Base-by-base conservation (phyloP, 2,329 filamentous ascomycete genomes). In the Davidsoniella virescens region DNA sequence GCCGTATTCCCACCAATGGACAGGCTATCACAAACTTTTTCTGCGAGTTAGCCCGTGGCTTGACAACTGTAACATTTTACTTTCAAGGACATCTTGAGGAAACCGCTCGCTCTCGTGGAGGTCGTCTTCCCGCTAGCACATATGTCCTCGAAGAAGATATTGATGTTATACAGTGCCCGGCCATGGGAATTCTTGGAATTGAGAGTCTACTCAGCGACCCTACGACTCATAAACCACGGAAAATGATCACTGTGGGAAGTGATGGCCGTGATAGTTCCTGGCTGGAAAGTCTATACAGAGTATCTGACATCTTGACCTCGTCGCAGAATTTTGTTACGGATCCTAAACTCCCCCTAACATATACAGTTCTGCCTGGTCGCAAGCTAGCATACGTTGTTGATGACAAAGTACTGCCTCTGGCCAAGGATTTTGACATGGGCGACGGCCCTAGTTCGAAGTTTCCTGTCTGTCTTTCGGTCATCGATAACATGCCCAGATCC, bases 111-210 rank as follows among this genome's bases (percentile, higher is more conserved):
- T 26, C 20, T 23, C 38, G 38, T 26, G 47, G 40, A 36, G 44
- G 44, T 4, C 45, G 8, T 20, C 46, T 53, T 6, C 52, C 53
- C 12, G 47, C 49, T 6, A 45, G 48, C 9, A 50, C 47, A 4
- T 54, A 52, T n/a, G 52, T 56, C 4, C 20, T 55, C 17, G 47
- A 48, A 17, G 54, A 56, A 42, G 54, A 56, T 33, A 42, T 44
- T 29, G 52, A 55, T 23, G 36, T 54, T 25, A 42, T 54, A 36
- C 41, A 18, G 17, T 44, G 17, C 16, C 41, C 53, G 16, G 38
- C 48, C 12, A 49, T 53, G 44, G 54, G 54, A 20, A 25, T 18
- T 39, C 25, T n/a, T 38, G 47, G 42, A 5, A 53, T 50, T 16
- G 29, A 36, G 8, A 47, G 42, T 16, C 33, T 50, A 26, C 20